Conservation (phyloP, 306 rosid species). For the Rosa rugosa region DNA sequence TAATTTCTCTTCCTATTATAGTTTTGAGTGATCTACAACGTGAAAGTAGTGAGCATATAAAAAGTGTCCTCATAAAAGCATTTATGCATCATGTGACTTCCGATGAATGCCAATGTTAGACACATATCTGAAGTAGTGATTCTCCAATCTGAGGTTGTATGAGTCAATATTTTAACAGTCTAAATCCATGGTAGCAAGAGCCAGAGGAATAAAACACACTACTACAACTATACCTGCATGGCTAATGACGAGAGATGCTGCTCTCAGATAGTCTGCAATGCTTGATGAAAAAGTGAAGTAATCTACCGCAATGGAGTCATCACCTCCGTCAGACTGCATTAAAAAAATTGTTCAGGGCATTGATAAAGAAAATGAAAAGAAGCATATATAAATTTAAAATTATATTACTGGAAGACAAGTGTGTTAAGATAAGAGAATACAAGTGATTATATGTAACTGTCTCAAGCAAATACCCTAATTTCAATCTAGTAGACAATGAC, state of each 20-base stretch:
- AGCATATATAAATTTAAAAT: not conserved
- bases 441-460: not conserved
- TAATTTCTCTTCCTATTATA: not conserved
- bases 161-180: not conserved
- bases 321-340: conserved; percentile 61
- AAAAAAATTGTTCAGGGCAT: not conserved
- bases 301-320: conserved; percentile 58
- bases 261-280: conserved; percentile 75
- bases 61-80: not conserved
- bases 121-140: not conserved
- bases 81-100: not conserved
- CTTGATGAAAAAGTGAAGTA: conserved; percentile 85
- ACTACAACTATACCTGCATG: conserved; percentile 58
- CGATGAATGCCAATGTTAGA: not conserved
- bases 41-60: not conserved
- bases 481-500: too few relatives aligned
- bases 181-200: not conserved
- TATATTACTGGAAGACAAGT: too few relatives aligned
- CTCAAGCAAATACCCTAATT: too few relatives aligned
- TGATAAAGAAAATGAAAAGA: not conserved
- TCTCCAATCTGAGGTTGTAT: not conserved
- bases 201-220: not conserved
- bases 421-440: not conserved
- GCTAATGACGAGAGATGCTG: conserved; percentile 87
- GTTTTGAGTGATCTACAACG: not conserved